These are phyloP conservation scores for Panicum miliaceum DNA, from an alignment of 176 grass and related monocot species.

Conservation along the genomic window DNA sequence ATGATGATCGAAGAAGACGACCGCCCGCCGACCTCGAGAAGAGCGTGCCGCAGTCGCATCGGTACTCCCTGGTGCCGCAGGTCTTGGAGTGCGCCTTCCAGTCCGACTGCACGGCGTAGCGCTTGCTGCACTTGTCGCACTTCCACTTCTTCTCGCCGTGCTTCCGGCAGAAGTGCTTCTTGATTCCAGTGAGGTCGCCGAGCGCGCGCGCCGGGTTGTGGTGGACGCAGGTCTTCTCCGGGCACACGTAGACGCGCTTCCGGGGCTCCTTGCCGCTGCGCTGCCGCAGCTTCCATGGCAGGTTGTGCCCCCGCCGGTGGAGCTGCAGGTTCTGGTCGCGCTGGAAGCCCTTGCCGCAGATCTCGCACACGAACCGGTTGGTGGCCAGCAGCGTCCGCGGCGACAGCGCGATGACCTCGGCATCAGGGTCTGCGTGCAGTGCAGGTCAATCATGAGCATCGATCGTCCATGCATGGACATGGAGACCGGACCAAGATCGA, in stretches of 20 bases:
- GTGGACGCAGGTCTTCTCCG: conserved; percentile 83
- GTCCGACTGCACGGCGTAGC: conserved; percentile 95
- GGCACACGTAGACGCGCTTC: conserved; percentile 94
- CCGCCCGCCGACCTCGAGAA: conserved; percentile 59
- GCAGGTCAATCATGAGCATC: no score
- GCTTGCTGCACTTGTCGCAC: conserved; percentile 90
- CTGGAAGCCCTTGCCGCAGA: conserved; percentile 96
- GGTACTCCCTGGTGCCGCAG: conserved; percentile 86
- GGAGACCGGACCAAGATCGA: no score
- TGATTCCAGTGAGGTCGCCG: conserved; percentile 93
- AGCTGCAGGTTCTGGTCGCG: conserved; percentile 95
- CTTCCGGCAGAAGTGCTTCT: conserved; percentile 99
- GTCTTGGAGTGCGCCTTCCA: conserved; percentile 98
- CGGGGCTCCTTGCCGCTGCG: conserved; percentile 71
- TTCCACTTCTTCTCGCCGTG: conserved; percentile 99
- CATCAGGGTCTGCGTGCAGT: conserved; percentile 64
- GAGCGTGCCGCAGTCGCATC: conserved; percentile 88
- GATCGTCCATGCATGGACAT: no score
- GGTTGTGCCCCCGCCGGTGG: conserved; percentile 86
- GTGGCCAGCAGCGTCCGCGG: conserved; percentile 80
- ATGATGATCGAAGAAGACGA: not conserved
- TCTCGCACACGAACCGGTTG: conserved; percentile 95
- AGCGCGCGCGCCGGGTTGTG: conserved; percentile 83
- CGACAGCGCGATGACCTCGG: conserved; percentile 86
- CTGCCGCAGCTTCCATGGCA: conserved; percentile 92